Evolutionary conservation across 495 filamentous ascomycete genomes (phyloP), one percentile per base, ranked within the genome.

Genomic region (Ascodesmis nigricans): DNA sequence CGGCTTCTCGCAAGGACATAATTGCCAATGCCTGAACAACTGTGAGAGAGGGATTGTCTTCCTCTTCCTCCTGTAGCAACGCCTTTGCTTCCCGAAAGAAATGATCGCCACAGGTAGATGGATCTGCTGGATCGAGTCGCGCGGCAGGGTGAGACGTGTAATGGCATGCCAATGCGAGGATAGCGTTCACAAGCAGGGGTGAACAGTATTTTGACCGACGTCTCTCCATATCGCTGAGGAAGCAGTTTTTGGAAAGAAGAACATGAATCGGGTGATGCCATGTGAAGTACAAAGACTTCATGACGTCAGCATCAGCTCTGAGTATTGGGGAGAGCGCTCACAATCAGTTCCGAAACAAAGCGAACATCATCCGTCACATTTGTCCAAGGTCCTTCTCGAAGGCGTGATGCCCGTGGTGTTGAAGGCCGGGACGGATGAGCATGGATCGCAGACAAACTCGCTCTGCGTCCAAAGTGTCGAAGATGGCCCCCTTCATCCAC

Each of bases 261-360:
- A 71, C 66, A 45, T 75, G 71, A 35, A 69, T 75, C 1, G 76
- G 74, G 42, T 83, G 76, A 44, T 76, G 71, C 78, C 78, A 87
- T 46, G 65, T 68, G 38, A 90, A 84, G 53, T 78, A 84, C 10
- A 83, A 54, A 10, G 68, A 36, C 46, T 49, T 16, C 10, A 26
- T 11, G 4, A 17, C 26, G 7, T 18, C 25, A 11, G 16, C 11
- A 13, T 31, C 22, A 13, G 13, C 4, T 20, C 13, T 2, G n/a
- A 19, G 11, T 5, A 21, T 29, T 9, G 15, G n/a, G 26, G 28
- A 24, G 5, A 19, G 24, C 8, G 8, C 9, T 49, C 30, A 49
- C 58, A 24, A 78, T 55, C 15, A 78, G 59, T 40, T 77, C 70
- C 35, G 66, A 55, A 5, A 78, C 61, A 28, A 78, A 60, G 3